A percentile compares a stretch with the other conserved stretches of the same genome.
These are phyloP conservation scores for Bassia scoparia DNA, from an alignment of 148 eudicot genomes.

Conservation along the genomic window DNA sequence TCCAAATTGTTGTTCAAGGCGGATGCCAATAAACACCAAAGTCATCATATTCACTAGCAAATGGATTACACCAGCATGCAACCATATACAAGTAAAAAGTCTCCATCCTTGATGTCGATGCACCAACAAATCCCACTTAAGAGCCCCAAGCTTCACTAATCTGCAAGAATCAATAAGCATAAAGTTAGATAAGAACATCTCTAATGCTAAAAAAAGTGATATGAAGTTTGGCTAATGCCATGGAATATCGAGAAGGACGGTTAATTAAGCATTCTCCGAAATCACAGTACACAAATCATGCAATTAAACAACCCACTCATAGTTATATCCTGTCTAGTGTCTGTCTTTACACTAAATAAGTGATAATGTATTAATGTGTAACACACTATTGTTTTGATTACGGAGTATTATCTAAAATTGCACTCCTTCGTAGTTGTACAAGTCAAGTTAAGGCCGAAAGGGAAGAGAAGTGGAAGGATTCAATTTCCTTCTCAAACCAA, in stretches of 20 bases:
- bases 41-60: slow-evolving; percentile 82
- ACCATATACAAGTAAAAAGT: slow-evolving; percentile 80
- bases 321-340: neutral
- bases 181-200: neutral
- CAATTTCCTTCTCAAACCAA: too few relatives aligned
- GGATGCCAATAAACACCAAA: slow-evolving; percentile 85
- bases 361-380: neutral
- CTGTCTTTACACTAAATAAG: neutral
- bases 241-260: too few relatives aligned
- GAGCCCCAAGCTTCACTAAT: slow-evolving; percentile 69
- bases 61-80: slow-evolving; percentile 93
- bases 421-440: neutral
- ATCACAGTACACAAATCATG: neutral
- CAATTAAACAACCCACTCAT: neutral
- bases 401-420: neutral
- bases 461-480: too few relatives aligned
- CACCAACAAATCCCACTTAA: slow-evolving; percentile 68
- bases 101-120: slow-evolving; percentile 75
- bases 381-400: neutral
- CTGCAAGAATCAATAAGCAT: slow-evolving; percentile 35
- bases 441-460: too few relatives aligned
- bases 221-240: neutral
- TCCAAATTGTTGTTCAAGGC: slow-evolving; percentile 94
- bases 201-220: neutral
- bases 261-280: neutral